phyloP scores from a whole-genome alignment of 805 yeast genomes.

The Yamadazyma takamatsuzukensis region DNA sequence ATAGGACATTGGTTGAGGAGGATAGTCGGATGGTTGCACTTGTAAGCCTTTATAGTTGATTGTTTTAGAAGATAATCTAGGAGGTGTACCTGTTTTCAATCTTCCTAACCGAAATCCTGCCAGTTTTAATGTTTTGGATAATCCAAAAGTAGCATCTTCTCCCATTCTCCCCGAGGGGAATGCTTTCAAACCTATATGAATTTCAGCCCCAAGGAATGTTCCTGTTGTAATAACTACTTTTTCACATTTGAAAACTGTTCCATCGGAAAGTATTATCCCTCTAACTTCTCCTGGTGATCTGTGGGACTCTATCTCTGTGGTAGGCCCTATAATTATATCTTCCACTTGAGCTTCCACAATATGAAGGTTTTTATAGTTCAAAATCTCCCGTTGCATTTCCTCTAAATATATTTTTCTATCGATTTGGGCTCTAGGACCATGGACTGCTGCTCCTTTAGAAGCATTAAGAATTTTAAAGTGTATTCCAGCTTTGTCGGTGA shows the following conservation, averaged over 20 bases:
- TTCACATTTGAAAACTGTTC: slow-evolving; percentile 53
- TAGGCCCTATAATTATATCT: slow-evolving; percentile 66
- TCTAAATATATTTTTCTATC: slow-evolving; percentile 74
- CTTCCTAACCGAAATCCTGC: slow-evolving; percentile 86
- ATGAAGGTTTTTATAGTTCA: slow-evolving; percentile 51
- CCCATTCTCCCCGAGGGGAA: slow-evolving; percentile 93
- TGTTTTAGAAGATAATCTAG: slow-evolving; percentile 69
- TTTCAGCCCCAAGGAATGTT: slow-evolving; percentile 90
- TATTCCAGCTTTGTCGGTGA: slow-evolving; percentile 92
- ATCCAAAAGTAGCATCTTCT: slow-evolving; percentile 86
- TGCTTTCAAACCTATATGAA: slow-evolving; percentile 78
- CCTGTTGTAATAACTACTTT: slow-evolving; percentile 92
- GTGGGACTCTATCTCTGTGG: slow-evolving; percentile 4
- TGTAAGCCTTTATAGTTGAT: slow-evolving; percentile 64
- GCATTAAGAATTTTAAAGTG: slow-evolving; percentile 84
- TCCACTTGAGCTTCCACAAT: slow-evolving; percentile 75
- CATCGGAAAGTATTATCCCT: slow-evolving; percentile 75
- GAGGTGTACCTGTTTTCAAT: slow-evolving; percentile 96
- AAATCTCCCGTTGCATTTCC: slow-evolving; percentile 73
- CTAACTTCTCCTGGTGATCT: slow-evolving; percentile 45
- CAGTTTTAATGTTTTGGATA: slow-evolving; percentile 69
- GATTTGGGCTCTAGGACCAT: slow-evolving; percentile 98
- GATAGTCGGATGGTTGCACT: slow-evolving; percentile 76
- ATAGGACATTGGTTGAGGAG: slow-evolving; percentile 88
- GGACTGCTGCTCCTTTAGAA: slow-evolving; percentile 92